Conservation (phyloP, 805 yeast species). For the Metschnikowia picachoensis region DNA sequence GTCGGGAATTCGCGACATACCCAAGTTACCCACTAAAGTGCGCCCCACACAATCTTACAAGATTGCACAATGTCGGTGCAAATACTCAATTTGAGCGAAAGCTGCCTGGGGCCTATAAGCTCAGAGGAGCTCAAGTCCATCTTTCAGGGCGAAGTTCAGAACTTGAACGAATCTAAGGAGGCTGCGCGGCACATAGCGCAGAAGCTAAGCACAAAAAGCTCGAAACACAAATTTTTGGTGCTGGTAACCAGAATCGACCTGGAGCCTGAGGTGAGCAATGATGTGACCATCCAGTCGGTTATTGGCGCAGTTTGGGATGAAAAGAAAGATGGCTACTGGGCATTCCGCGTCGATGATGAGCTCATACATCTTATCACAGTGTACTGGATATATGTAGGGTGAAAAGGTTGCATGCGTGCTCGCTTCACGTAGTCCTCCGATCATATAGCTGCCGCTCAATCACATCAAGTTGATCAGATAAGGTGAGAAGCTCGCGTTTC, state of each 20-base stretch:
- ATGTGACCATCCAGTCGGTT: constrained; percentile 27
- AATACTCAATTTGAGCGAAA: constrained; percentile 7
- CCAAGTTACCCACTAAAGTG: background rate
- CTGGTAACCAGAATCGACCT: constrained; percentile 36
- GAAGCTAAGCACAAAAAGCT: constrained; percentile 41
- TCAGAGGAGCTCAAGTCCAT: constrained; percentile 4
- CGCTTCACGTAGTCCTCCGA: background rate
- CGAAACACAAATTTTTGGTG: constrained; percentile 55
- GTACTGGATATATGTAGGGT: constrained; percentile 14
- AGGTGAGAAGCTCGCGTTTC: constrained; percentile 4
- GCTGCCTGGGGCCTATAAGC: constrained; percentile 13
- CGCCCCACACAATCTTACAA: background rate
- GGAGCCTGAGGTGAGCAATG: constrained; percentile 16
- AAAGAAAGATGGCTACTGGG: constrained; percentile 50
- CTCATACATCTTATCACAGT: constrained; percentile 20
- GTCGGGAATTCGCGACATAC: no score
- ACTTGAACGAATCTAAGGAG: constrained; percentile 15
- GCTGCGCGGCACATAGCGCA: constrained; percentile 31
- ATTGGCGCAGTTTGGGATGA: constrained; percentile 58
- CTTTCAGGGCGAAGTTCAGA: constrained; percentile 1
- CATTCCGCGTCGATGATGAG: constrained; percentile 26
- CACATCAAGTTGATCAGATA: constrained; percentile 15
- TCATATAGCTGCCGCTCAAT: constrained; percentile 10
- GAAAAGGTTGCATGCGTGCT: background rate
- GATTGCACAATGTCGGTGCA: constrained; percentile 9